These are phyloP conservation scores for Trichophyton schoenleinii DNA, from an alignment of 2,329 filamentous ascomycete species.

Conservation along the genomic window DNA sequence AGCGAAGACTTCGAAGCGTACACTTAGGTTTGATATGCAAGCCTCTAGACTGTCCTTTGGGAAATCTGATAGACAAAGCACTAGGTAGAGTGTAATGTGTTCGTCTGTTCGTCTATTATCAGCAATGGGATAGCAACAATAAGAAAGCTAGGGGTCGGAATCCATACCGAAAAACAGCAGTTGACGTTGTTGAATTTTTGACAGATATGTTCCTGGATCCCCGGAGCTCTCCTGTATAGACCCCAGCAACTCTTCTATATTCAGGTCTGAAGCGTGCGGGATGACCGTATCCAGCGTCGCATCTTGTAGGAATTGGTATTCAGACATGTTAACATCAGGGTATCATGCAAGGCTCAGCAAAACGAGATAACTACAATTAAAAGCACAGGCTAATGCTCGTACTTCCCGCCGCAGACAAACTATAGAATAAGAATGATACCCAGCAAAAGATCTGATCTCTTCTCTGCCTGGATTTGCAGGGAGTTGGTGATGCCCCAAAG, in stretches of 20 bases:
- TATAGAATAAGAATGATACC: background rate
- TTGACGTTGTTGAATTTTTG: slow-evolving; percentile 39
- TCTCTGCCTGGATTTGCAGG: too few species aligned
- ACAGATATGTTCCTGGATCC: slow-evolving; percentile 31
- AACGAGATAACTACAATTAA: background rate
- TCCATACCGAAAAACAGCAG: slow-evolving; percentile 41
- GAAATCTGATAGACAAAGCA: slow-evolving; percentile 40
- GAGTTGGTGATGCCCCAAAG: background rate
- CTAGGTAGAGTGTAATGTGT: slow-evolving; percentile 38
- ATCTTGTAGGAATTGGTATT: slow-evolving; percentile 29
- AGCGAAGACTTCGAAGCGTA: slow-evolving; percentile 40
- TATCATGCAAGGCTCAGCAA: background rate
- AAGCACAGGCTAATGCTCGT: too few species aligned
- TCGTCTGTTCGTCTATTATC: slow-evolving; percentile 36
- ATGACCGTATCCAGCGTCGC: slow-evolving; percentile 34
- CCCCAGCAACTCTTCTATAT: slow-evolving; percentile 30
- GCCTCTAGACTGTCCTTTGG: slow-evolving; percentile 37
- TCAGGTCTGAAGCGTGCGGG: slow-evolving; percentile 29
- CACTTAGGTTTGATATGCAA: slow-evolving; percentile 37
- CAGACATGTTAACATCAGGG: slow-evolving; percentile 7
- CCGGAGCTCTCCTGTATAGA: slow-evolving; percentile 36
- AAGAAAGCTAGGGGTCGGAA: background rate
- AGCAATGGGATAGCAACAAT: background rate
- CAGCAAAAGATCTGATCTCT: background rate
- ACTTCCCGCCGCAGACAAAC: background rate